Conservation (phyloP, 768 basidiomycete species). For the Pleurotus cornucopiae region DNA sequence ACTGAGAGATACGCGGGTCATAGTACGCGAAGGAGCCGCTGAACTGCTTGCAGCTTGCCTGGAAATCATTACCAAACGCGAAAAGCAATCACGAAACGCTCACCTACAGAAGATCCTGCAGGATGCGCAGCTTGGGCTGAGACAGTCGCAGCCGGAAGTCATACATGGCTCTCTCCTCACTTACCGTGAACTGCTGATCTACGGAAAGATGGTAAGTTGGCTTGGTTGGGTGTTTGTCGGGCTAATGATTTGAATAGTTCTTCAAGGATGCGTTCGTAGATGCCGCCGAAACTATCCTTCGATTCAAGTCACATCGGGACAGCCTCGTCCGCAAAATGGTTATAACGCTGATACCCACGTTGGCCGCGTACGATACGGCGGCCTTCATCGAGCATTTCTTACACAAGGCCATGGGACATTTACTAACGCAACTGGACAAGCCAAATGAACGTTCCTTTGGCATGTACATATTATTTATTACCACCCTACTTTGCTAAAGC, state of each 20-base stretch:
- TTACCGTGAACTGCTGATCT: constrained; percentile 84
- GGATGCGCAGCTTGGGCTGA: constrained; percentile 82
- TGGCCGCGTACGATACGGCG: constrained; percentile 91
- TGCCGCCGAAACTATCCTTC: constrained; percentile 85
- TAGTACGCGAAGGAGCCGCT: constrained; percentile 90
- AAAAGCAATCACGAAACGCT: constrained; percentile 58
- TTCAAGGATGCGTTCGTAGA: constrained; percentile 86
- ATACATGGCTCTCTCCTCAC: constrained; percentile 92
- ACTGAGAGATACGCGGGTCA: constrained; percentile 81
- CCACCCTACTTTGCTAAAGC: constrained; percentile 11
- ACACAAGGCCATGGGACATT: constrained; percentile 90
- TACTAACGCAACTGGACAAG: constrained; percentile 84
- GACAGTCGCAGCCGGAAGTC: constrained; percentile 76
- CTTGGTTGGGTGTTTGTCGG: neutral
- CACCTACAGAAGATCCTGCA: constrained; percentile 81
- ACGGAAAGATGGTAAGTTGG: constrained; percentile 84
- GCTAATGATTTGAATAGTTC: constrained; percentile 44
- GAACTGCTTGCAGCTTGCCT: constrained; percentile 91
- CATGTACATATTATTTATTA: constrained; percentile 28
- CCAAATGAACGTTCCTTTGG: constrained; percentile 85
- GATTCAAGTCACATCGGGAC: constrained; percentile 86
- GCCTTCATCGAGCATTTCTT: constrained; percentile 89
- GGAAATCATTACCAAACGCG: constrained; percentile 76
- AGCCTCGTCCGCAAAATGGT: constrained; percentile 88
- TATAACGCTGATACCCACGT: constrained; percentile 90